Percentiles rank a stretch among this genome's conserved stretches.
Evolutionary conservation across 2,329 filamentous ascomycete species (phyloP).

Genomic region (Coleophoma cylindrospora): DNA sequence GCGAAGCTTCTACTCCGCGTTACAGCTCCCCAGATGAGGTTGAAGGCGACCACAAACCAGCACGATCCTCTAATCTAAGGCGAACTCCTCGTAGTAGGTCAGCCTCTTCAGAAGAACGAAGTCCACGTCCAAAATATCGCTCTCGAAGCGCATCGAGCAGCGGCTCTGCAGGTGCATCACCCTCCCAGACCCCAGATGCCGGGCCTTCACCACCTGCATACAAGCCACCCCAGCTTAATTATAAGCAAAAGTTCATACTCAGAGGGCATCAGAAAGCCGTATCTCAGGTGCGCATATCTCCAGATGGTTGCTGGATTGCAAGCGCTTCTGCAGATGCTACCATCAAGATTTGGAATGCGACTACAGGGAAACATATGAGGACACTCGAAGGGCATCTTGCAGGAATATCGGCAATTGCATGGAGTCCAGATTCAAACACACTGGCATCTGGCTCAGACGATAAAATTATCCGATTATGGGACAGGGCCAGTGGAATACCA

Average conservation of each 20-base stretch:
- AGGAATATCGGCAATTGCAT: slow-evolving; percentile 88
- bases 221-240: slow-evolving; percentile 23
- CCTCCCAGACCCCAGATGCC: slow-evolving; percentile 17
- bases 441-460: slow-evolving; percentile 92
- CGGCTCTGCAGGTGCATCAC: slow-evolving; percentile 13
- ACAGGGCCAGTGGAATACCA: slow-evolving; percentile 57
- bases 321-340: slow-evolving; percentile 86
- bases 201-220: slow-evolving; percentile 13
- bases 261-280: slow-evolving; percentile 75
- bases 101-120: slow-evolving; percentile 16
- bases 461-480: slow-evolving; percentile 93
- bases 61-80: slow-evolving; percentile 25
- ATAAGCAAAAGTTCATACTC: slow-evolving; percentile 61
- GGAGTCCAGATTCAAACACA: slow-evolving; percentile 83
- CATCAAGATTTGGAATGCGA: slow-evolving; percentile 84
- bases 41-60: slow-evolving; percentile 22
- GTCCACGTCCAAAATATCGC: slow-evolving; percentile 4
- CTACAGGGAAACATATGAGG: slow-evolving; percentile 73
- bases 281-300: slow-evolving; percentile 84
- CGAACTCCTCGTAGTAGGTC: slow-evolving; percentile 13
- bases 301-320: slow-evolving; percentile 84
- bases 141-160: slow-evolving; percentile 16
- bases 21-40: slow-evolving; percentile 42
- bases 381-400: slow-evolving; percentile 92
- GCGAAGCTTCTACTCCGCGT: slow-evolving; percentile 32